Evolutionary conservation across 2,329 filamentous ascomycete genomes (phyloP).

Genomic region (Colletotrichum godetiae): DNA sequence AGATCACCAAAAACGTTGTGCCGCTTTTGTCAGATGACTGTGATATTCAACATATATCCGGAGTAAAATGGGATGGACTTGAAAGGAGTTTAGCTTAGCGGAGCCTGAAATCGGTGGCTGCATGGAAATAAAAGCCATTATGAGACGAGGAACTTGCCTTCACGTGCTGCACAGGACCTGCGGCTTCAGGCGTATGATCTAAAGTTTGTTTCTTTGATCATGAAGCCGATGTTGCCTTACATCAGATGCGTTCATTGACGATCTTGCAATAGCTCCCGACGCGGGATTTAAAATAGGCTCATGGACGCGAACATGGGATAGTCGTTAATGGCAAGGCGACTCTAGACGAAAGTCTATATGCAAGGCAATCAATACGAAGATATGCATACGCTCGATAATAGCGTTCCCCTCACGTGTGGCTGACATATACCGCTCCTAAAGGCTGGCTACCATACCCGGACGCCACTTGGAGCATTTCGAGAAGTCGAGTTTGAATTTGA

Average conservation of each 20-base stretch:
- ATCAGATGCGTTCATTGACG: background rate
- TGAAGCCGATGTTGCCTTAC: background rate
- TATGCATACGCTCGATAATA: background rate
- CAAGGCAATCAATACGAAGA: background rate
- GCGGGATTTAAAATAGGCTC: background rate
- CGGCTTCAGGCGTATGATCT: background rate
- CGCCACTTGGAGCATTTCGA: background rate
- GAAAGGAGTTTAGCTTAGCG: slow-evolving; percentile 1
- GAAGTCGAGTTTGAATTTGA: background rate
- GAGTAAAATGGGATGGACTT: slow-evolving; percentile 25
- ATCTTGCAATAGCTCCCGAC: background rate
- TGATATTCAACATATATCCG: slow-evolving; percentile 35
- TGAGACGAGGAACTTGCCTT: background rate
- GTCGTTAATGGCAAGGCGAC: background rate
- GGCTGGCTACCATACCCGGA: background rate
- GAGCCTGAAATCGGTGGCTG: slow-evolving; percentile 5
- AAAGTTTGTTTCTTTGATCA: background rate
- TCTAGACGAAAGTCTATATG: background rate
- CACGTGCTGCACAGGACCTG: background rate
- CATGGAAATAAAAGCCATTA: background rate
- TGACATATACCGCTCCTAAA: background rate
- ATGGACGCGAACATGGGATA: background rate
- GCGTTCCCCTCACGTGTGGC: background rate
- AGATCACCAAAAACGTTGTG: background rate
- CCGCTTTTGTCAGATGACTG: background rate